phyloP scores from a whole-genome alignment of 2,329 filamentous ascomycete genomes.

The Penicillium occitanis region DNA sequence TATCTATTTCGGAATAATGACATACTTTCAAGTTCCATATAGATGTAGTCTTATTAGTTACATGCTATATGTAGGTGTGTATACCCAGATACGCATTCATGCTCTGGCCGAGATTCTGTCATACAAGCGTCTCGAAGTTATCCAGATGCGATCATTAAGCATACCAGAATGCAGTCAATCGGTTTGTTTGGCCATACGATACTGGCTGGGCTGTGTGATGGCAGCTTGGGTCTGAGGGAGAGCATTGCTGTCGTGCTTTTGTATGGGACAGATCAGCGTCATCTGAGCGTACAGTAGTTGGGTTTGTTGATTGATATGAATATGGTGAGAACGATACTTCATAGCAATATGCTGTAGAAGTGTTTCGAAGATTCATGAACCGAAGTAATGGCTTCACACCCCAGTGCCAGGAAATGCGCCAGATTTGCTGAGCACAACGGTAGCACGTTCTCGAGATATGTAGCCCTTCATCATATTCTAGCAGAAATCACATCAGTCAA shows the following conservation, averaged over 20 bases:
- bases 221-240: background rate
- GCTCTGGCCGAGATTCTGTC: background rate
- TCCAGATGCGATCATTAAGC: background rate
- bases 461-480: slow-evolving; percentile 97
- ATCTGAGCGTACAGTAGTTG: background rate
- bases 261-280: background rate
- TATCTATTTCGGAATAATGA: background rate
- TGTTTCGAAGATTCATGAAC: background rate
- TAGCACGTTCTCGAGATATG: slow-evolving; percentile 84
- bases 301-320: background rate
- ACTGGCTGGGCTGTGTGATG: background rate
- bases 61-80: background rate
- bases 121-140: background rate
- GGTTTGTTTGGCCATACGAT: background rate
- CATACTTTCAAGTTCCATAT: background rate
- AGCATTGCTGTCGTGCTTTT: background rate
- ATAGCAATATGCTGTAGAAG: background rate
- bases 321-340: background rate
- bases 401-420: slow-evolving; percentile 90
- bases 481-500: slow-evolving; percentile 24
- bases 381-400: slow-evolving; percentile 39
- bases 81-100: background rate
- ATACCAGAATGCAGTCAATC: background rate
- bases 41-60: background rate
- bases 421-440: slow-evolving; percentile 88